Evolutionary conservation across 108 stramenopile species (phyloP).

Genomic region (Nitzschia sp.): DNA sequence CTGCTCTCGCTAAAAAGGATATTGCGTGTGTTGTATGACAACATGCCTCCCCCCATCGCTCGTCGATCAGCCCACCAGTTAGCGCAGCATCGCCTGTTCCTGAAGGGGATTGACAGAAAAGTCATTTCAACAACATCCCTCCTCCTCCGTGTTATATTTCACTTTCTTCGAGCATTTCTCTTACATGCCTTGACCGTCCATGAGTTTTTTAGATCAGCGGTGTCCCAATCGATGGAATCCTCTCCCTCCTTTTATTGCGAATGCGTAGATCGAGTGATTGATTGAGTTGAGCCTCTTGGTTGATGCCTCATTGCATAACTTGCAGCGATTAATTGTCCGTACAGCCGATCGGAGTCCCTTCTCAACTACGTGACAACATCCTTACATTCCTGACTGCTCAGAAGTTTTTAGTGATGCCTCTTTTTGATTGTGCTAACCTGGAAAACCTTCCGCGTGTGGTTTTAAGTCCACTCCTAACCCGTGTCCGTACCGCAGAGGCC

Average conservation of each 20-base stretch:
- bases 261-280: background rate
- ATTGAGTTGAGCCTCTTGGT: background rate
- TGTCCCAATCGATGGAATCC: background rate
- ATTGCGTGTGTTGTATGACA: too few relatives aligned
- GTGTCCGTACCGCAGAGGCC: constrained; percentile 3
- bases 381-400: background rate
- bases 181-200: background rate
- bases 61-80: too few relatives aligned
- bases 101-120: too few relatives aligned
- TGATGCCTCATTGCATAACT: background rate
- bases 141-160: too few relatives aligned
- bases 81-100: too few relatives aligned
- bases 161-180: too few relatives aligned
- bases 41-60: too few relatives aligned
- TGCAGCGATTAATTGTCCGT: background rate
- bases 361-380: background rate
- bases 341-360: background rate
- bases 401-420: background rate
- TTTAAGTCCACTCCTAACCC: constrained; percentile 1
- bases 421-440: background rate
- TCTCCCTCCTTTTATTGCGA: background rate
- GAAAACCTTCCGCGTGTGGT: background rate
- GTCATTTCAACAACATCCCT: too few relatives aligned
- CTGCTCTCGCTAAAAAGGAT: too few relatives aligned
- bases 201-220: background rate